These are phyloP conservation scores for Alternaria conjuncta DNA, from an alignment of 2,329 filamentous ascomycete genomes.

Conservation along the genomic window DNA sequence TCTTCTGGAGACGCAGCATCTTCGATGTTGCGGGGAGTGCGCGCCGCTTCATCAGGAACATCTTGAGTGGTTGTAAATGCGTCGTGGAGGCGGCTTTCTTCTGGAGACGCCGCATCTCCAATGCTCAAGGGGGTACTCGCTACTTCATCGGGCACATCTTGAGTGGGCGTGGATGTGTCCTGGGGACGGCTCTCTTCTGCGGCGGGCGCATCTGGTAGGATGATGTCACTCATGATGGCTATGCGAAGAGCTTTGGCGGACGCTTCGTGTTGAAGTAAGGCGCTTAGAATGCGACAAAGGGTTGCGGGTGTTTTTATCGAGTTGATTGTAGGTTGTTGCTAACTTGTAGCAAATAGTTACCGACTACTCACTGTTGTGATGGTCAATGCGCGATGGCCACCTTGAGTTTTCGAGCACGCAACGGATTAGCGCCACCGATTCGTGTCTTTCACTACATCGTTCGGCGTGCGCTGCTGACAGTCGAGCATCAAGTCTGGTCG, in stretches of 20 bases:
- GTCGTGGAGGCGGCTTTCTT: neutral
- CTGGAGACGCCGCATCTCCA: neutral
- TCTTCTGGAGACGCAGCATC: neutral
- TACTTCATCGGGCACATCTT: neutral
- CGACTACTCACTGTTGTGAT: neutral
- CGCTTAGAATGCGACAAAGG: neutral
- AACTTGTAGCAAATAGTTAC: neutral
- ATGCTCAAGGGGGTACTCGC: neutral
- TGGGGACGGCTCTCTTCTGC: neutral
- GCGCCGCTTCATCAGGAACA: neutral
- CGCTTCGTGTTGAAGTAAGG: fast-evolving
- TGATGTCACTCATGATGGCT: neutral
- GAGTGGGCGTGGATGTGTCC: neutral
- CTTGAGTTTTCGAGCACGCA: neutral
- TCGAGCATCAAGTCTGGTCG: neutral
- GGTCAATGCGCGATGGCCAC: neutral
- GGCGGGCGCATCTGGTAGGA: neutral
- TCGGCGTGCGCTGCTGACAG: neutral
- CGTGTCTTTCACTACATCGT: neutral
- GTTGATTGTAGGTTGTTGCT: neutral
- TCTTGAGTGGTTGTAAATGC: neutral
- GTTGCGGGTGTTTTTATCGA: neutral
- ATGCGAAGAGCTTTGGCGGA: neutral
- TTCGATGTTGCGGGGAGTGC: neutral
- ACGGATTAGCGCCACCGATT: neutral